Percentiles rank a stretch among this genome's conserved stretches.
phyloP scores from a whole-genome alignment of 805 yeast species.

The Monosporozyma solicola region DNA sequence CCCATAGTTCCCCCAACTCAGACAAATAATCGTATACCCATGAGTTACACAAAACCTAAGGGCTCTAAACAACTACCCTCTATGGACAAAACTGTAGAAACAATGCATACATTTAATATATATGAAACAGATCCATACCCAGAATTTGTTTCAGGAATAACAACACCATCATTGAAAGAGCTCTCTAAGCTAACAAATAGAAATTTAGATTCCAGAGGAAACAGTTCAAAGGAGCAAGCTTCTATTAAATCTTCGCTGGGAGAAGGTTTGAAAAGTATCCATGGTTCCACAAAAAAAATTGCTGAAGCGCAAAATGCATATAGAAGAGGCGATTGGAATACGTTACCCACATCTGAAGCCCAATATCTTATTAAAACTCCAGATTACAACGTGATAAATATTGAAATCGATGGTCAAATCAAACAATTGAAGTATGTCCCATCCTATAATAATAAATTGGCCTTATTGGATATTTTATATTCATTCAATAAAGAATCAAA shows the following conservation, averaged over 20 bases:
- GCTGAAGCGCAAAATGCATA: not conserved
- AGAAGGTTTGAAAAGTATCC: not conserved
- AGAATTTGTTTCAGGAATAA: not conserved
- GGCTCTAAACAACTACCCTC: not conserved
- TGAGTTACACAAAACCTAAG: not conserved
- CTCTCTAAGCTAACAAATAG: not conserved
- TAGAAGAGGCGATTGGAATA: conserved; percentile 19
- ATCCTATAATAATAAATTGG: conserved; percentile 17
- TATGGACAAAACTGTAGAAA: not conserved
- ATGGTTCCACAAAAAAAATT: not conserved
- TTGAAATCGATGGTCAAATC: conserved; percentile 18
- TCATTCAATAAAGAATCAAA: conserved; percentile 19
- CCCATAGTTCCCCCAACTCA: not conserved
- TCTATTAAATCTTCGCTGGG: not conserved
- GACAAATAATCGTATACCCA: not conserved
- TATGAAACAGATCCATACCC: not conserved
- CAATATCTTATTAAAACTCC: conserved; percentile 11
- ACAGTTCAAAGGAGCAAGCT: not conserved
- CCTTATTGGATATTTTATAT: conserved; percentile 19
- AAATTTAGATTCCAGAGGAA: not conserved
- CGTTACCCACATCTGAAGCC: conserved; percentile 15
- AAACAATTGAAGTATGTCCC: conserved; percentile 22
- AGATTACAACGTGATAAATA: conserved; percentile 14
- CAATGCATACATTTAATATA: not conserved
- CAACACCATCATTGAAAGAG: not conserved